phyloP scores from a whole-genome alignment of 495 filamentous ascomycete species.

The Penicillium chermesinum region DNA sequence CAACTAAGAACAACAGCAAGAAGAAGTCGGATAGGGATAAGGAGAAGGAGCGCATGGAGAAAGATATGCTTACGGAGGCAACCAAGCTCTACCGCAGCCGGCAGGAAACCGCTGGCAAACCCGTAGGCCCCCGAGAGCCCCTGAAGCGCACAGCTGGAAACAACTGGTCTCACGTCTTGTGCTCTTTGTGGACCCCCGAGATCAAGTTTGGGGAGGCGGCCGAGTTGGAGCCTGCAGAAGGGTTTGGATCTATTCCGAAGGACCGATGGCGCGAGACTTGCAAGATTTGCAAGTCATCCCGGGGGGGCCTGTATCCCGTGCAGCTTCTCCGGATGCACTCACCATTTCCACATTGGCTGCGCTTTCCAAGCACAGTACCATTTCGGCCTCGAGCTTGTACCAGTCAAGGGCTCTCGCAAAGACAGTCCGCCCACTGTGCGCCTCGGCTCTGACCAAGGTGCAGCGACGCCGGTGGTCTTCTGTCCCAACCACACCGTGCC shows the following conservation, averaged over 20 bases:
- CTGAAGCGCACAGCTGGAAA: slow-evolving; percentile 89
- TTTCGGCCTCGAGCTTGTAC: slow-evolving; percentile 85
- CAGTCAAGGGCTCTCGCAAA: slow-evolving; percentile 79
- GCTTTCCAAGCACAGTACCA: slow-evolving; percentile 76
- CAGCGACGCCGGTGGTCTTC: slow-evolving; percentile 74
- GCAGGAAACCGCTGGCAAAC: slow-evolving; percentile 76
- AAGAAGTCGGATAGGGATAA: slow-evolving; percentile 92
- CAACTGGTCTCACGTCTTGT: slow-evolving; percentile 97
- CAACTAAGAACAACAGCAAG: slow-evolving; percentile 75
- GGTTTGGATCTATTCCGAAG: slow-evolving; percentile 70
- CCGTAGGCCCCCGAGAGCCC: slow-evolving; percentile 79
- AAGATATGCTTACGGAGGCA: slow-evolving; percentile 67
- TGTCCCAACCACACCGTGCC: slow-evolving; percentile 82
- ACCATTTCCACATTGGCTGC: slow-evolving; percentile 81
- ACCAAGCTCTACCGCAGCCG: slow-evolving; percentile 73
- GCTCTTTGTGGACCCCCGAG: slow-evolving; percentile 86
- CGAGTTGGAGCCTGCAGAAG: slow-evolving; percentile 77
- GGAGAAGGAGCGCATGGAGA: slow-evolving; percentile 80
- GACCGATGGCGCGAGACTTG: slow-evolving; percentile 67
- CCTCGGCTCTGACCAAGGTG: slow-evolving; percentile 70
- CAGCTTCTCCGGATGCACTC: slow-evolving; percentile 62
- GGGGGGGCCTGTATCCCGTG: slow-evolving; percentile 78
- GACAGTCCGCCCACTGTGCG: slow-evolving; percentile 69
- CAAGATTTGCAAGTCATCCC: slow-evolving; percentile 69
- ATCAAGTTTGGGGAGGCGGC: slow-evolving; percentile 83